A percentile compares a stretch with the other conserved stretches of the same genome.
Conservation (phyloP, 2,329 filamentous ascomycete species). For the Nakataea oryzae region DNA sequence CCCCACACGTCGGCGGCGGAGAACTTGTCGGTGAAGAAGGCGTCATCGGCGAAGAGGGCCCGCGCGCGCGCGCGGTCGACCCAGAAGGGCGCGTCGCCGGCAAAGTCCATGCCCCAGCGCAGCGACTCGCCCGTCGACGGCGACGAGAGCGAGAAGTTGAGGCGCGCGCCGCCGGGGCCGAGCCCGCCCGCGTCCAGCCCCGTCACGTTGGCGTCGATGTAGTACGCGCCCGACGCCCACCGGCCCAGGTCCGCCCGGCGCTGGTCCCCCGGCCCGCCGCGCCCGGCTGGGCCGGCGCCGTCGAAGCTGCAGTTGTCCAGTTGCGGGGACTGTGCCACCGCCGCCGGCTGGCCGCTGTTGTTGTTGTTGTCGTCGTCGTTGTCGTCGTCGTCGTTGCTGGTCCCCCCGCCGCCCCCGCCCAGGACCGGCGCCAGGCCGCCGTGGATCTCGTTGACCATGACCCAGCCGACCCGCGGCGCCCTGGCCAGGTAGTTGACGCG, state of each 20-base stretch:
- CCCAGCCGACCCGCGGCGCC: slow-evolving; percentile 36
- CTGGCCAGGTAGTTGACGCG: slow-evolving; percentile 40
- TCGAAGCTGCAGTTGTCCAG: background rate
- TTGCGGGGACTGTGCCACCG: background rate
- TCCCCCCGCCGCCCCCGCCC: too few species aligned
- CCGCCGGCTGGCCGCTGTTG: background rate
- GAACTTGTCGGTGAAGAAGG: slow-evolving; percentile 46
- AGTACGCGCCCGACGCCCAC: slow-evolving; percentile 36
- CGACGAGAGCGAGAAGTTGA: slow-evolving; percentile 21
- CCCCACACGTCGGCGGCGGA: slow-evolving; percentile 16
- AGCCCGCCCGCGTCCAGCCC: slow-evolving; percentile 16
- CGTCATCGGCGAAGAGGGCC: slow-evolving; percentile 18
- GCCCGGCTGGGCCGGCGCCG: too few species aligned
- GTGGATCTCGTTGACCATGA: slow-evolving; percentile 36
- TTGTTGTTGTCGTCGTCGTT: slow-evolving; percentile 19
- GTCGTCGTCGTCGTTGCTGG: too few species aligned
- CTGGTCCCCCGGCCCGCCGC: background rate
- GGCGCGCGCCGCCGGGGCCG: slow-evolving; percentile 14
- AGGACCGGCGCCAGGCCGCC: slow-evolving; percentile 35
- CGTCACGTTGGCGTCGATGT: slow-evolving; percentile 43
- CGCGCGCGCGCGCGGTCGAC: slow-evolving; percentile 35
- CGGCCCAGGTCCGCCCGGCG: slow-evolving; percentile 33
- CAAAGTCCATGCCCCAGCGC: slow-evolving; percentile 35
- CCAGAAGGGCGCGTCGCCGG: slow-evolving; percentile 37
- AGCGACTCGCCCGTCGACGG: slow-evolving; percentile 34